Base-by-base conservation (phyloP, 495 filamentous ascomycete genomes). In the Aspergillus kassunensis region DNA sequence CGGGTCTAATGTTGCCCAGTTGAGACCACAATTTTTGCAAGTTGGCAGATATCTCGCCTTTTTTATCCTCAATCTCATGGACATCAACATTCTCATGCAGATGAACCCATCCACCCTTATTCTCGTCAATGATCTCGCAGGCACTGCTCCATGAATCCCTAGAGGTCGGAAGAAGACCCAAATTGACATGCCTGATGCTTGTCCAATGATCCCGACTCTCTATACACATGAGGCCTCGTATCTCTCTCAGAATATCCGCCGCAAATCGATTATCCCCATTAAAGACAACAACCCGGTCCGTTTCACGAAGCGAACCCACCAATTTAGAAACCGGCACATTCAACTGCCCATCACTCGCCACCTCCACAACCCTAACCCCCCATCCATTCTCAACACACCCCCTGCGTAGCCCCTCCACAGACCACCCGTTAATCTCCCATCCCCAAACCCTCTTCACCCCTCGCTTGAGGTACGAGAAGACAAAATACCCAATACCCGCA, bases 401-500 rank as follows among this genome's bases (percentile, higher is more conserved):
- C 31, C 89, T 74, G 34, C 78, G 68, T 48, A 95, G 61, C 0
- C 89, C 91, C 67, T 96, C 91, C 0, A 91, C 80, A 54, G 86
- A 90, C 90, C 90, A 96, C 4, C 81, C 78, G 68, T 91, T 96
- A 19, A 97, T 66, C 63, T 97, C 91, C 87, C 88, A 97, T 57
- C 89, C 88, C 51, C 92, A 72, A 8, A 96, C 86, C 41, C 80
- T 75, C 37, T 60, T 60, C 49, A 89, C 72, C 0, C 90, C 90
- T n/a, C 86, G 74, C 51, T 73, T 77, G 16, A 83, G 73, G 61
- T 93, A 95, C 29, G 80, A 83, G 56, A 96, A 92, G 13, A 86
- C 79, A 65, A 96, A 97, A 65, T 97, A 97, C 2, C 91, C 91
- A 53, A 97, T 95, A 0, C 91, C 91, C 2, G 88, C 88, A 73